phyloP scores from a whole-genome alignment of 768 basidiomycete species.

The Russula foetens region DNA sequence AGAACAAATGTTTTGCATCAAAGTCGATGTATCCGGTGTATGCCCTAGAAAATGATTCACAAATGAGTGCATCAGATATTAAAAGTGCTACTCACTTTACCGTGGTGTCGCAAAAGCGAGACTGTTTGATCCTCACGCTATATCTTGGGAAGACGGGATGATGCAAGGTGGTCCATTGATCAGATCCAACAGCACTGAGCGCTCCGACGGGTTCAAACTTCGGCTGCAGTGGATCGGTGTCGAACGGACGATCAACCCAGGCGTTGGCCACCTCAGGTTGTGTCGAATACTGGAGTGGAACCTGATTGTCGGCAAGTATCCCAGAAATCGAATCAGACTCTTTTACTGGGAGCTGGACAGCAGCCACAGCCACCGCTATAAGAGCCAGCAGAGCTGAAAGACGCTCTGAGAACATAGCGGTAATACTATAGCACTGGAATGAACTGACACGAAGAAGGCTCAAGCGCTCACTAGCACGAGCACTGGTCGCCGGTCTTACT shows the following conservation, averaged over 20 bases:
- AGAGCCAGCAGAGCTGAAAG: not conserved
- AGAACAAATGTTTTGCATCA: slow-evolving; percentile 56
- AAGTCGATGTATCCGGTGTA: slow-evolving; percentile 67
- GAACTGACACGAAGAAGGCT: too few relatives aligned
- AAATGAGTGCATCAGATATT: not conserved
- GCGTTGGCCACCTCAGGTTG: not conserved
- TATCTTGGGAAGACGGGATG: slow-evolving; percentile 40
- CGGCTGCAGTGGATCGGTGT: not conserved
- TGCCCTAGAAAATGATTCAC: slow-evolving; percentile 27
- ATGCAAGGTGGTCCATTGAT: slow-evolving; percentile 31
- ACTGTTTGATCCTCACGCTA: slow-evolving; percentile 35
- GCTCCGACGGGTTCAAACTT: slow-evolving; percentile 5
- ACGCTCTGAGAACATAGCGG: not conserved
- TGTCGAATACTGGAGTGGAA: not conserved
- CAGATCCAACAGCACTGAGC: slow-evolving; percentile 21
- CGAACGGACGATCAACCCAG: not conserved
- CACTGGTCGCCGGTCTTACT: too few relatives aligned
- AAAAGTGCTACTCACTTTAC: slow-evolving; percentile 23
- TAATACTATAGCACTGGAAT: not conserved
- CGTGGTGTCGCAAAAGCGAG: slow-evolving; percentile 36
- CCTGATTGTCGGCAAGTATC: not conserved
- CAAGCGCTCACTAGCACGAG: too few relatives aligned
- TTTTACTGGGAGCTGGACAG: not conserved
- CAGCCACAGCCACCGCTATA: not conserved
- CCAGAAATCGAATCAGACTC: not conserved